Evolutionary conservation across 306 rosid genomes (phyloP), one percentile per base, ranked within the genome.

Genomic region (Amphicarpaea edgeworthii): DNA sequence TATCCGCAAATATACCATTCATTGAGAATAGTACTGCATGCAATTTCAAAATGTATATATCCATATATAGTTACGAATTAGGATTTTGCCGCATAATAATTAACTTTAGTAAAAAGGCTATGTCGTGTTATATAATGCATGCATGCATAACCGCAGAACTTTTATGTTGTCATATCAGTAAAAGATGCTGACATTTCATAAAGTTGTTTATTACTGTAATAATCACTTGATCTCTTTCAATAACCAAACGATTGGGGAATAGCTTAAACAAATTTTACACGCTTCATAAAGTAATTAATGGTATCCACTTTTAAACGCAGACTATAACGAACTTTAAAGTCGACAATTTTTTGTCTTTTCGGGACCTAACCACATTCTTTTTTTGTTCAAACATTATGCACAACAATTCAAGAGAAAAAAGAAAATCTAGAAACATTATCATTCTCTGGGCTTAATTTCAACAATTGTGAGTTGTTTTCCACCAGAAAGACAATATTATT

Each of bases 401-500:
- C 68, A 51, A 16, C 64, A 46, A 46, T 38, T 10, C 15, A 54
- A 17, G 8, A 42, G n/a, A 32, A 3, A 41, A 41, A 53, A 14
- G 41, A 24, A 38, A 81, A 28, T 16, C 12, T 24, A 12, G 62
- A 3, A 16, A 55, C 34, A 73, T 65, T 41, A 45, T 24, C 53
- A 58, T 45, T 64, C 26, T 78, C 46, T 79, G 32, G 62, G 20
- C 28, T 28, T 47, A 70, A 26, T 66, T 76, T 80, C 70, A 50
- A 62, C 55, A 74, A 57, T 20, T 47, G 40, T 43, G 77, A 47
- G 70, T 77, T 77, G 74, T 75, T 75, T 75, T 62, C 76, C 69
- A 67, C 77, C 53, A 63, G 2, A 63, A 72, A 61, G 28, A 8
- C 67, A 9, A 51, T 78, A 77, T 72, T 72, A 40, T 72, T 34